These are phyloP conservation scores for Calendula officinalis DNA, from an alignment of 129 eudicot genomes.

Conservation along the genomic window DNA sequence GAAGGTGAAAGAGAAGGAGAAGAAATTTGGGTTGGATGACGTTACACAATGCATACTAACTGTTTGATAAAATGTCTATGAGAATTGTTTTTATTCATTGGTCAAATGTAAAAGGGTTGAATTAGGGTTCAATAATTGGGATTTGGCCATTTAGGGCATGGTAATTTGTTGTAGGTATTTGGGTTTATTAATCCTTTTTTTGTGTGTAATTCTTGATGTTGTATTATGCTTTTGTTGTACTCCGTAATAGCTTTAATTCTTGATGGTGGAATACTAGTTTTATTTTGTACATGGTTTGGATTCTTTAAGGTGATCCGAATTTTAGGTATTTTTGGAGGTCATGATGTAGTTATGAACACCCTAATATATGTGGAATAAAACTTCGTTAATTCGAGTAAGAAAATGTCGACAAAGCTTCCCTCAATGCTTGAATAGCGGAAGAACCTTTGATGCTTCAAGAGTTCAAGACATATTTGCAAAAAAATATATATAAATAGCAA, in stretches of 20 bases:
- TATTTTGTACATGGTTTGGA: not conserved
- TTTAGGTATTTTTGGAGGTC: not conserved
- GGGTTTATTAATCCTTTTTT: not conserved
- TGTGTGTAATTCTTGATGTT: conserved; percentile 6
- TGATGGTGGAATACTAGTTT: conserved; percentile 2
- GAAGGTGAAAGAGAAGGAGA: conserved; percentile 44
- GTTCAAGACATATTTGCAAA: not conserved
- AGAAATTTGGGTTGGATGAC: conserved; percentile 8
- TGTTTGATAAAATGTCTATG: conserved; percentile 16
- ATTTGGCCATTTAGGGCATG: not conserved
- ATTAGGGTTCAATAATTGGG: not conserved
- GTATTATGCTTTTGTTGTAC: not conserved
- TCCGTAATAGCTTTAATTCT: not conserved
- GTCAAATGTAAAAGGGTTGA: not conserved
- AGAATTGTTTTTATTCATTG: not conserved
- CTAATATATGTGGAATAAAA: not conserved
- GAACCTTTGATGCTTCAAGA: not conserved
- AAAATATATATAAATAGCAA: not conserved
- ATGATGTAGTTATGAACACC: not conserved
- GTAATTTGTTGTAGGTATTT: conserved; percentile 4
- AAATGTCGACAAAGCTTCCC: too few relatives aligned
- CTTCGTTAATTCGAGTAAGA: not conserved
- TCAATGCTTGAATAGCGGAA: not conserved
- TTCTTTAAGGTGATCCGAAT: not conserved
- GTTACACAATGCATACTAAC: not conserved